A percentile compares a stretch with the other conserved stretches of the same genome.
Conservation (phyloP, 441 rosid genomes). For the Erodium chrysanthum region DNA sequence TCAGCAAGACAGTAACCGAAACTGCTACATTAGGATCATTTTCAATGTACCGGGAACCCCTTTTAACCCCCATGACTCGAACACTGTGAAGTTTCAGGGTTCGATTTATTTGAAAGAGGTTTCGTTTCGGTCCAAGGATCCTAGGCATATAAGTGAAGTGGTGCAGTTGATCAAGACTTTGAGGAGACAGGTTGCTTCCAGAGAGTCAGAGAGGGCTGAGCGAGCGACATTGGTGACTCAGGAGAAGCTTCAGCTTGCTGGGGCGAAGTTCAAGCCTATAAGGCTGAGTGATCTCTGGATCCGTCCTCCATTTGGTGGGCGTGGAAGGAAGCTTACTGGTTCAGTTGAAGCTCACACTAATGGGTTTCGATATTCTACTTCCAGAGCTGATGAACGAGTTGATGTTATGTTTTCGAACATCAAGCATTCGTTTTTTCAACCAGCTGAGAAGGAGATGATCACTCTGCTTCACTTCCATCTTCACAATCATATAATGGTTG, state of each 20-base stretch:
- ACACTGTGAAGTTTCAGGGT: constrained; percentile 33
- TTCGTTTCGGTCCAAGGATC: constrained; percentile 55
- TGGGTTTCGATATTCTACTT: constrained; percentile 63
- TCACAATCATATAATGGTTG: constrained; percentile 87
- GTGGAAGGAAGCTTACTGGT: constrained; percentile 73
- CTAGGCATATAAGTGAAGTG: constrained; percentile 55
- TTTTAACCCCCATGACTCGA: constrained; percentile 45
- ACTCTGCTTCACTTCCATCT: constrained; percentile 74
- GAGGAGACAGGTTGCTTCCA: constrained; percentile 52
- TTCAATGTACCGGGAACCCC: constrained; percentile 59
- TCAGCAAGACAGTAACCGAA: constrained; percentile 69
- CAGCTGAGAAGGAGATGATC: constrained; percentile 87
- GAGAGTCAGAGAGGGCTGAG: constrained; percentile 84
- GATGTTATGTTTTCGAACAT: constrained; percentile 67
- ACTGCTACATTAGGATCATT: constrained; percentile 51
- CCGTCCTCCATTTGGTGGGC: constrained; percentile 69
- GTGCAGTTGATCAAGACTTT: constrained; percentile 55
- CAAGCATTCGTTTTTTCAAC: constrained; percentile 84
- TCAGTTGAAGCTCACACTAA: constrained; percentile 70
- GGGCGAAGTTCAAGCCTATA: constrained; percentile 67
- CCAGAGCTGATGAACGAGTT: constrained; percentile 60
- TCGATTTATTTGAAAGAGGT: constrained; percentile 48
- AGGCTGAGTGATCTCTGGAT: constrained; percentile 69
- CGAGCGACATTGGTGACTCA: constrained; percentile 82
- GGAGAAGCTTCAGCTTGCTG: constrained; percentile 72